Evolutionary conservation across 371 early-diverging fungal genomes (phyloP), one percentile per base, ranked within the genome.

Genomic region (Lichtheimia hyalospora): DNA sequence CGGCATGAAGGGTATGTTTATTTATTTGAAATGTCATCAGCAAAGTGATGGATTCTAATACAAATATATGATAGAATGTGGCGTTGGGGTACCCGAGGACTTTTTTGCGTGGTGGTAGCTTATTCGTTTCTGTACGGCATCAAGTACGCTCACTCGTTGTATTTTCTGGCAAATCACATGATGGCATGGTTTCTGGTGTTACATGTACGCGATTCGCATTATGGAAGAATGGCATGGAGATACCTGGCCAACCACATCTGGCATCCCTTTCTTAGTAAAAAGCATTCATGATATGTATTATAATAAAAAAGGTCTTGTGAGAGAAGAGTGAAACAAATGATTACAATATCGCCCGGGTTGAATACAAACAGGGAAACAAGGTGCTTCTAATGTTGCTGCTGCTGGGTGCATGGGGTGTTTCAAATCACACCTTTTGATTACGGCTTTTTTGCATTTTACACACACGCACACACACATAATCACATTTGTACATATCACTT

Each of bases 51-150:
- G 10, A 34, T 8, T 5, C 34, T 46, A n/a, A 6, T 43, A 28
- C 49, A 57, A 48, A 15, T 6, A 20, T 3, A 10, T 64, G 77
- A 78, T 25, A 58, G 34, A 34, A 10, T 65, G 23, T 69, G 66
- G 68, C 61, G 61, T n/a, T 61, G 64, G 55, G 54, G 58, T 0
- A 77, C 81, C 18, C 68, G 72, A 40, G 16, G 57, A 2, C 54
- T 75, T 24, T 62, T 81, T 61, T 73, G 71, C 28, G 59, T 53
- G 41, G 66, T 73, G 12, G 64, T 74, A 4, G 66, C 70, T 27
- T 77, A 75, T 52, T 74, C 74, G 15, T 74, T 77, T 49, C 52
- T 81, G 21, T 81, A 74, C 44, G 78, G 81, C 43, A 75, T 81
- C 50, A 77, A 77, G 56, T 81, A 75, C 50, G 77, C 81, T 3